Evolutionary conservation across 192 early-diverging fungal genomes (phyloP).

Genomic region (Coemansia sp.): DNA sequence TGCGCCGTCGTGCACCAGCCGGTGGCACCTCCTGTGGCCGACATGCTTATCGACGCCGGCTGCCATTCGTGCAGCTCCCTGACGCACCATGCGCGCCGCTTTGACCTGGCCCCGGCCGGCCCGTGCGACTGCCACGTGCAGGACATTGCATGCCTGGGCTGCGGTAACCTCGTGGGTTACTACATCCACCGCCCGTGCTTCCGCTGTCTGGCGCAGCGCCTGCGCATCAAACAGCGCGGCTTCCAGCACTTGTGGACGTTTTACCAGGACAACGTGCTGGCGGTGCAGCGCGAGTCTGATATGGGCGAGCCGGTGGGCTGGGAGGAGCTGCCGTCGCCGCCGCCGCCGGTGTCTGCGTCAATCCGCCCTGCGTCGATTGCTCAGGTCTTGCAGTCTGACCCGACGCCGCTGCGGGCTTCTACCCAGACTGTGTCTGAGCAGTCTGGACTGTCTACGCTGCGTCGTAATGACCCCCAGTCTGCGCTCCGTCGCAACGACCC

Average conservation of each 20-base stretch:
- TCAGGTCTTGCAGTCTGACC: neutral
- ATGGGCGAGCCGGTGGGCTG: conserved; percentile 34
- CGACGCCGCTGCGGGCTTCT: conserved; percentile 16
- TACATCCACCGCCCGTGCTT: conserved; percentile 54
- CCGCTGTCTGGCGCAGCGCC: conserved; percentile 47
- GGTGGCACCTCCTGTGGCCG: conserved; percentile 30
- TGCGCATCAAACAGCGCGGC: conserved; percentile 50
- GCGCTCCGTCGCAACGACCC: no score
- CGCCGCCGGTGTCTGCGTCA: conserved; percentile 22
- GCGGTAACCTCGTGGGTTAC: conserved; percentile 50
- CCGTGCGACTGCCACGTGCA: conserved; percentile 55
- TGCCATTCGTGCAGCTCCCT: conserved; percentile 41
- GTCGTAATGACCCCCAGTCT: no score
- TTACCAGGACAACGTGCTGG: conserved; percentile 47
- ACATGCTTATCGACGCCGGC: conserved; percentile 32
- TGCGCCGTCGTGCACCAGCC: conserved; percentile 48
- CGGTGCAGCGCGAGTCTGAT: conserved; percentile 45
- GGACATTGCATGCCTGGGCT: conserved; percentile 51
- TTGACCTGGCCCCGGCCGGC: conserved; percentile 45
- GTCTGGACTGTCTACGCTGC: no score
- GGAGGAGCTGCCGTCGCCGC: conserved; percentile 38
- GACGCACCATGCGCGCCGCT: conserved; percentile 45
- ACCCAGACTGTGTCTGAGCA: conserved; percentile 15
- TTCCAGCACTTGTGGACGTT: conserved; percentile 56
- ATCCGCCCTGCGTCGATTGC: conserved; percentile 5